Base-by-base conservation (phyloP, 108 stramenopile genomes). In the Nitzschia putrida region DNA sequence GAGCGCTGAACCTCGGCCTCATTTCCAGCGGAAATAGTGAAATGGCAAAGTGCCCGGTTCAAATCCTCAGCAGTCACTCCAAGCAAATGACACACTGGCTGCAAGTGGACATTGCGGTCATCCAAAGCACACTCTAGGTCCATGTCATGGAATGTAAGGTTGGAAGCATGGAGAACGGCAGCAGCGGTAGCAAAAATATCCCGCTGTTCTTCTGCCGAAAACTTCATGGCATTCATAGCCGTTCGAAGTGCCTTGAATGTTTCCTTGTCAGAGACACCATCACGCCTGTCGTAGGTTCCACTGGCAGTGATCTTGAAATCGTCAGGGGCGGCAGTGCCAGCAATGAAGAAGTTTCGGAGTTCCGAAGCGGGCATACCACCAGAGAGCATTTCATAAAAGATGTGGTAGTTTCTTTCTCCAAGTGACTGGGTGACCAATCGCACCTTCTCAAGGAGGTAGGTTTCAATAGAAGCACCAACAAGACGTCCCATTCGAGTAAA, bases 381-480 rank as follows among this genome's bases (percentile, higher is more conserved):
- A 25, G 74, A 71, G 2, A 83, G 73, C 44, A 83, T 54, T 72
- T 97, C 93, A 61, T 95, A 95, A 61, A 97, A 95, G 24, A 97
- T 83, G 61, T 97, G 94, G 69, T 94, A 97, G 67, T 97, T 97
- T 26, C 96, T 76, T 67, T 97, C 96, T 20, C 93, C 94, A 49
- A 81, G 76, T 0, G 87, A 69, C 53, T 89, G 89, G 11, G 85
- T 80, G 20, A 91, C 90, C 24, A 97, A 56, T 21, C 98, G 84
- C 21, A 97, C 95, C 68, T 96, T 96, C 71, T 99, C 96, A 14
- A 97, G 77, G 9, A 99, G 85, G 76, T 97, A 99, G 0, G 96
- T 96, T 53, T 91, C 81, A 59, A 99, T 91, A 16, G 80, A 76
- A 0, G 95, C 97, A 21, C 93, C 88, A 2, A 88, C 83, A 21